A percentile compares a stretch with the other conserved stretches of the same genome.
Evolutionary conservation across 352 stramenopile genomes (phyloP).

Genomic region (Pythium vanterpoolii): DNA sequence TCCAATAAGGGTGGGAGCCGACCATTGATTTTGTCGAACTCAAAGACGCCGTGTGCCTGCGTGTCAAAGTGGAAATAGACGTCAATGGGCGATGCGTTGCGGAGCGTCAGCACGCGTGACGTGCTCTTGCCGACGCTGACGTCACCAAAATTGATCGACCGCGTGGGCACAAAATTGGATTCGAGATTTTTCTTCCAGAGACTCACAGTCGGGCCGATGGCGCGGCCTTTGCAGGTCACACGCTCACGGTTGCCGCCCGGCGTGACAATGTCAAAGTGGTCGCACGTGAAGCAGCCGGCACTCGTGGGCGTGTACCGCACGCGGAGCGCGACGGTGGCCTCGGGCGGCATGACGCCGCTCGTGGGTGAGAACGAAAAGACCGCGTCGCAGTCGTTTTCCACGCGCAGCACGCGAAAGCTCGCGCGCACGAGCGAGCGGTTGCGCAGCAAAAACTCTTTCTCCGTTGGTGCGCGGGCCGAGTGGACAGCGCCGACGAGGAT

Average conservation of each 20-base stretch:
- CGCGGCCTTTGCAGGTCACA: slow-evolving; percentile 69
- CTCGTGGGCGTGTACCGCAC: slow-evolving; percentile 81
- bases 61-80: slow-evolving; percentile 79
- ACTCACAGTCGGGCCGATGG: slow-evolving; percentile 55
- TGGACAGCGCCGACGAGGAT: slow-evolving; percentile 62
- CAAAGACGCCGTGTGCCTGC: slow-evolving; percentile 76
- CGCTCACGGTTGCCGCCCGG: slow-evolving; percentile 83
- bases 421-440: slow-evolving; percentile 91
- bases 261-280: slow-evolving; percentile 89
- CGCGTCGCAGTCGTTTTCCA: slow-evolving; percentile 83
- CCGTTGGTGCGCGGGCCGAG: slow-evolving; percentile 38
- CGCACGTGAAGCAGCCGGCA: slow-evolving; percentile 85
- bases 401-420: slow-evolving; percentile 58
- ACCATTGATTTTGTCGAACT: slow-evolving; percentile 77
- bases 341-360: slow-evolving; percentile 63
- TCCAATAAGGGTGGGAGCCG: slow-evolving; percentile 80
- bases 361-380: slow-evolving; percentile 83
- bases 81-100: slow-evolving; percentile 73
- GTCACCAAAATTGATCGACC: slow-evolving; percentile 90
- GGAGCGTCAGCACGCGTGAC: slow-evolving; percentile 78
- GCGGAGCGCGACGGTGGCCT: slow-evolving; percentile 63
- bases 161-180: slow-evolving; percentile 63
- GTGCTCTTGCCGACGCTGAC: slow-evolving; percentile 53
- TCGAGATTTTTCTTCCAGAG: slow-evolving; percentile 83
- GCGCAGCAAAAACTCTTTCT: slow-evolving; percentile 82